Percentiles rank a stretch among this genome's conserved stretches.
Conservation (phyloP, 2,329 filamentous ascomycete species). For the Teratosphaeria viscida region DNA sequence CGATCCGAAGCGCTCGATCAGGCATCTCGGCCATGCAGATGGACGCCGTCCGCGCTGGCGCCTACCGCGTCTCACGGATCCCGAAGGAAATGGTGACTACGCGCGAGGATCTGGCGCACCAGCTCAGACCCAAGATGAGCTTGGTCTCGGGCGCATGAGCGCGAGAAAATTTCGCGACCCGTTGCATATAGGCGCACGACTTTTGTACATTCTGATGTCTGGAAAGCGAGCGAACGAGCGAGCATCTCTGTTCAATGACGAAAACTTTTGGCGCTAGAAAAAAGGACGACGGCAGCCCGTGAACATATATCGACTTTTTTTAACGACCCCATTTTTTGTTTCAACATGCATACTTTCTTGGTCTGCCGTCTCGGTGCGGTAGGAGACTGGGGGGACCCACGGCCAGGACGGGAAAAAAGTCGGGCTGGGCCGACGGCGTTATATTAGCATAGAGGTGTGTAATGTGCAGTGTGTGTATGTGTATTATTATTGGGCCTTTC, state of each 20-base stretch:
- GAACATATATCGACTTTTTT: neutral
- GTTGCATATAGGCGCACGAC: neutral
- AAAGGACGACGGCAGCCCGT: neutral
- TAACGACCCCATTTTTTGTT: neutral
- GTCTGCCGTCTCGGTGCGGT: neutral
- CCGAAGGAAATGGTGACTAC: constrained; percentile 76
- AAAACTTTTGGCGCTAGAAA: neutral
- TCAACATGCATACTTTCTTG: neutral
- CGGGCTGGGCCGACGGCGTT: neutral
- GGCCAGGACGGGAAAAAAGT: neutral
- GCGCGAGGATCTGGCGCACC: constrained; percentile 51
- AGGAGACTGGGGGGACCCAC: neutral
- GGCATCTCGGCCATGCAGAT: constrained; percentile 63
- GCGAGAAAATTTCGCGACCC: neutral
- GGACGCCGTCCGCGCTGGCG: constrained; percentile 66
- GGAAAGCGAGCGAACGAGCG: neutral
- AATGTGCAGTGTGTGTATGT: neutral
- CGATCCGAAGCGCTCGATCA: constrained; percentile 58
- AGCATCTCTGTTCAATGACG: neutral
- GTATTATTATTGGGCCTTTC: neutral
- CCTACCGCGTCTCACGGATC: constrained; percentile 76
- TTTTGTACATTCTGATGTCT: neutral
- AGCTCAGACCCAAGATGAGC: constrained; percentile 40
- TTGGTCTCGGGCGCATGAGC: constrained; percentile 6
- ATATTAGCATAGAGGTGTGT: neutral